A percentile compares a stretch with the other conserved stretches of the same genome.
These are phyloP conservation scores for Prunus mira DNA, from an alignment of 306 rosid genomes.

Conservation along the genomic window DNA sequence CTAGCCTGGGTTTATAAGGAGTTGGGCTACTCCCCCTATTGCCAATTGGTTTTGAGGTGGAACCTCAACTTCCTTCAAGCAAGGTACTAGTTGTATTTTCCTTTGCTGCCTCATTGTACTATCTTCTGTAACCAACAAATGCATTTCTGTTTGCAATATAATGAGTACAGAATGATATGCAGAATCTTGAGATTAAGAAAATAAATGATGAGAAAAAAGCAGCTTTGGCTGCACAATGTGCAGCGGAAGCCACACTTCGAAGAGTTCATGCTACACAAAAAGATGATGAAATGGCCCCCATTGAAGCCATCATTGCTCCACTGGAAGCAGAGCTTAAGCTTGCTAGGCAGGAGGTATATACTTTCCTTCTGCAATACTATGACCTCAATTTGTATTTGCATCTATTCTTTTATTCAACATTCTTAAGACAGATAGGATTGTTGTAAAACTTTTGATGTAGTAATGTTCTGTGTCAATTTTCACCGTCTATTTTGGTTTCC, in stretches of 20 bases:
- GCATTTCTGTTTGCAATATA: constrained; percentile 7
- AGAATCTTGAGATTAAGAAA: constrained; percentile 88
- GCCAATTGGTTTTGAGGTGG: too few species aligned
- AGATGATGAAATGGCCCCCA: constrained; percentile 96
- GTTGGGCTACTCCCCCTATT: too few species aligned
- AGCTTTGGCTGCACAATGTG: constrained; percentile 88
- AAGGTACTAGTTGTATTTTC: constrained; percentile 48
- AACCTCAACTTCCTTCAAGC: too few species aligned
- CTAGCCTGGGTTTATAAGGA: too few species aligned
- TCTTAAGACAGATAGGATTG: not conserved
- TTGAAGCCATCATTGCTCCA: constrained; percentile 82
- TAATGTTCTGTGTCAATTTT: not conserved
- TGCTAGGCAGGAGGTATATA: constrained; percentile 72
- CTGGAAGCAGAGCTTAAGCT: constrained; percentile 89
- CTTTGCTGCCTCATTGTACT: constrained; percentile 12
- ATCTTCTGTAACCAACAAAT: constrained; percentile 7
- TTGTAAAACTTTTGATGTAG: not conserved
- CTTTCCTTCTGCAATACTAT: not conserved
- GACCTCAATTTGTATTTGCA: not conserved
- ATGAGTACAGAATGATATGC: constrained; percentile 24
- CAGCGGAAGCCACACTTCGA: constrained; percentile 93
- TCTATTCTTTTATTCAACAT: not conserved
- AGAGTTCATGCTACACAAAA: constrained; percentile 91
- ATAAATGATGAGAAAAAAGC: constrained; percentile 80
- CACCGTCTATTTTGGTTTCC: not conserved